A percentile compares a stretch with the other conserved stretches of the same genome.
These are phyloP conservation scores for Corylus americana DNA, from an alignment of 306 rosid species.

Conservation along the genomic window DNA sequence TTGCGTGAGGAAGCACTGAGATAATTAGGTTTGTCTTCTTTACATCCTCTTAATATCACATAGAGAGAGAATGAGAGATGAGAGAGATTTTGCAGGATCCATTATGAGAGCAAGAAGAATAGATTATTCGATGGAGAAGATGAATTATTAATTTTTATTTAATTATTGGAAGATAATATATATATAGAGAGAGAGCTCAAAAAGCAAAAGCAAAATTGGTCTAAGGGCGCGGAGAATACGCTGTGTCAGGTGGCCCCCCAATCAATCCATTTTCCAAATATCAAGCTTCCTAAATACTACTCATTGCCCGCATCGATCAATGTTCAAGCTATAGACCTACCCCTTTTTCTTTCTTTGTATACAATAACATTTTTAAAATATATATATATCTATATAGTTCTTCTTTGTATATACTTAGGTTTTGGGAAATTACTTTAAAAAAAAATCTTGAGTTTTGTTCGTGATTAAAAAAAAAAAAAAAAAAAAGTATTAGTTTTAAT, in stretches of 20 bases:
- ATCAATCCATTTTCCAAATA: background rate
- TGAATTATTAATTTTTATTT: background rate
- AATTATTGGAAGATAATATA: background rate
- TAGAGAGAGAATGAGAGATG: background rate
- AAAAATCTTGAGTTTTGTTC: too few relatives aligned
- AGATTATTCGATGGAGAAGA: background rate
- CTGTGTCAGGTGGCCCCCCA: constrained; percentile 4
- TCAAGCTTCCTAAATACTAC: background rate
- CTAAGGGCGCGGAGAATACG: constrained; percentile 18
- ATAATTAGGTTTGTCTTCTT: constrained; percentile 1
- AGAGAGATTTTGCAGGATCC: background rate
- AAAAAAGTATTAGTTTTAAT: too few relatives aligned
- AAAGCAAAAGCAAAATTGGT: constrained; percentile 11
- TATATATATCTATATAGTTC: too few relatives aligned
- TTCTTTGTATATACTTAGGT: too few relatives aligned
- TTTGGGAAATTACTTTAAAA: too few relatives aligned
- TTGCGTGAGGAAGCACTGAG: constrained; percentile 43
- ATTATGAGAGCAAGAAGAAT: background rate
- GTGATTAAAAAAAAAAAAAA: too few relatives aligned
- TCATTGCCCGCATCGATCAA: background rate
- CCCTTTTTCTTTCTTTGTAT: background rate
- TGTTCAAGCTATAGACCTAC: background rate
- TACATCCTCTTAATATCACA: background rate
- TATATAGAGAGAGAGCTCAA: background rate
- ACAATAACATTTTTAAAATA: too few relatives aligned